These are phyloP conservation scores for Schizopora paradoxa DNA, from an alignment of 1,284 basidiomycete genomes.

Conservation along the genomic window DNA sequence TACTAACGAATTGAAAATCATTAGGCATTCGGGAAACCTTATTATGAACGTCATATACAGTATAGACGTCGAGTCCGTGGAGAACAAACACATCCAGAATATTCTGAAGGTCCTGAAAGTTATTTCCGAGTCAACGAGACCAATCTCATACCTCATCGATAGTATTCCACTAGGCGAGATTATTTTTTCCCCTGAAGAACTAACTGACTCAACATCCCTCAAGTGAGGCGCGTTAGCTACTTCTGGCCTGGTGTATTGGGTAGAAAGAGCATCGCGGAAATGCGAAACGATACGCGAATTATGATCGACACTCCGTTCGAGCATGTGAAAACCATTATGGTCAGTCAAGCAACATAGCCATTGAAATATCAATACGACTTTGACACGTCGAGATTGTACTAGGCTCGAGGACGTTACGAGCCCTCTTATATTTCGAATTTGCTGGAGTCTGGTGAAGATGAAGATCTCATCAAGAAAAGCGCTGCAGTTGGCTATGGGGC, in stretches of 20 bases:
- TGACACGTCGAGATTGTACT: neutral
- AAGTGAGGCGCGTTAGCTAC: no score
- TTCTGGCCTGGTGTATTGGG: slow-evolving; percentile 63
- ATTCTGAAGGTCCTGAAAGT: no score
- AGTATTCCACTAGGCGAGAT: no score
- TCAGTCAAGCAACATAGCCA: neutral
- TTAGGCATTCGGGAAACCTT: no score
- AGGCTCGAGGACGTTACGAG: neutral
- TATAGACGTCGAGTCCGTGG: slow-evolving; percentile 35
- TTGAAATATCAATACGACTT: neutral
- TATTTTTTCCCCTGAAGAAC: no score
- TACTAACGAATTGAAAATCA: no score
- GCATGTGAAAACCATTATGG: neutral
- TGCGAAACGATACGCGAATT: slow-evolving; percentile 40
- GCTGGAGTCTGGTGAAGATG: neutral
- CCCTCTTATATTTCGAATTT: neutral
- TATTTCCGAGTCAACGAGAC: no score
- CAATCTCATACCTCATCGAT: no score
- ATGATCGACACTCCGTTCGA: neutral
- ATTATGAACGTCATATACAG: no score
- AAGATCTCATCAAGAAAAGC: neutral
- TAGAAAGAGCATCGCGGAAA: slow-evolving; percentile 45
- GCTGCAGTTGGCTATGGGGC: neutral
- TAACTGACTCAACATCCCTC: no score
- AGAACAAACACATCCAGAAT: no score